Evolutionary conservation across 768 basidiomycete genomes (phyloP), one percentile per base, ranked within the genome.

Genomic region (Krasilnikovozyma curviuscula): DNA sequence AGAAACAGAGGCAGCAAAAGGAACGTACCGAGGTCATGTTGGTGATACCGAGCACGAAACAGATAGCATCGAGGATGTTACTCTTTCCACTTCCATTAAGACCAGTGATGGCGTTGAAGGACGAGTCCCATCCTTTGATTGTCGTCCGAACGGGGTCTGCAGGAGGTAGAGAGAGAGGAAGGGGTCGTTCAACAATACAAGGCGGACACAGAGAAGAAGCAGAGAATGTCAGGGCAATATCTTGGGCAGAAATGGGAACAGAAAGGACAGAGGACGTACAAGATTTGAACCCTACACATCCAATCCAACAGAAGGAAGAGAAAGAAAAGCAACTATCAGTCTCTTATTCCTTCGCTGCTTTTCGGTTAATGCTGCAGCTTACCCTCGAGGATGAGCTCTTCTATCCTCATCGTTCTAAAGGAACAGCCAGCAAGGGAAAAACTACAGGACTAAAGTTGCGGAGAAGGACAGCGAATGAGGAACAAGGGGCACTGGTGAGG

Each of bases 21-120:
- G 8, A 14, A 42, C 75, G 46, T 54, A 83, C 89, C 53, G 79
- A 78, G n/a, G 81, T 70, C 81, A 95, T 83, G 64, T 95, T 97
- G 2, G 89, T 97, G 56, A 97, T 83, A 14, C 93, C 93, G 18
- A 98, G 72, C 14, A 95, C 93, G 63, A 98, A 98, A 66, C 89
- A 93, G 66, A 97, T 97, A 50, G 93, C 89, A 69, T 98, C 93
- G 54, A 98, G 76, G 58, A 98, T 97, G 68, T 98, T 98, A 50
- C 88, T 93, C 70, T 98, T 97, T 57, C 91, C 91, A n/a, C n/a
- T n/a, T 41, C 66, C 67, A 42, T 69, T 70, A 44, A 67, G 55
- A 42, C 89, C 89, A 6, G 85, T 91, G 66, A 98, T 95, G 5
- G 93, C 93, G 63, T 97, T 97, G 74, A 98, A 98, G 4, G 85